Conservation (phyloP, 768 basidiomycete genomes). For the Suillus occidentalis region DNA sequence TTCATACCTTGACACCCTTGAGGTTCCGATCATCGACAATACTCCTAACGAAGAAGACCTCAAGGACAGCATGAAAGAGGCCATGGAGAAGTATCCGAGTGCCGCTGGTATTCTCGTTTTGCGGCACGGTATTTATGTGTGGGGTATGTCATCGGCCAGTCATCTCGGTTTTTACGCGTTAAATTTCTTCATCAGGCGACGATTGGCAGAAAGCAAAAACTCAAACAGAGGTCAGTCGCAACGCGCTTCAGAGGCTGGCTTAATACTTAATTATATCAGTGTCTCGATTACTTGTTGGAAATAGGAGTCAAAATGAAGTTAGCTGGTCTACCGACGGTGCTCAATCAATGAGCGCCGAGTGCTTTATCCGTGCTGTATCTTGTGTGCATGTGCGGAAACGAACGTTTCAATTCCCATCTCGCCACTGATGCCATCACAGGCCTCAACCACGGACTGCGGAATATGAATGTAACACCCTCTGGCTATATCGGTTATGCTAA, state of each 20-base stretch:
- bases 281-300: slow-evolving; percentile 90
- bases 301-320: slow-evolving; percentile 81
- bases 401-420: neutral
- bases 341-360: slow-evolving; percentile 21
- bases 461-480: neutral
- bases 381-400: neutral
- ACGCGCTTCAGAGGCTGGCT: neutral
- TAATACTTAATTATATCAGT: slow-evolving; percentile 42
- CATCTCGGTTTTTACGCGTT: slow-evolving; percentile 7
- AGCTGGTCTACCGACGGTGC: slow-evolving; percentile 55
- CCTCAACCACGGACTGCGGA: neutral
- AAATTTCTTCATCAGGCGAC: slow-evolving; percentile 37
- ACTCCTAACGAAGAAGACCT: slow-evolving; percentile 90
- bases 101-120: slow-evolving; percentile 78
- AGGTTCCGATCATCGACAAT: slow-evolving; percentile 87
- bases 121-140: slow-evolving; percentile 81
- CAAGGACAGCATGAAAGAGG: slow-evolving; percentile 84
- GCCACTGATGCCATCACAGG: neutral
- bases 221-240: slow-evolving; percentile 66
- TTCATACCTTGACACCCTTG: slow-evolving; percentile 83
- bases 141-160: slow-evolving; percentile 51
- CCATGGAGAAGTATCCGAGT: slow-evolving; percentile 77
- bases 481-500: neutral
- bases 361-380: neutral
- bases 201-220: slow-evolving; percentile 91